These are phyloP conservation scores for Pelargonium fulgidum DNA, from an alignment of 441 rosid genomes.

Conservation along the genomic window DNA sequence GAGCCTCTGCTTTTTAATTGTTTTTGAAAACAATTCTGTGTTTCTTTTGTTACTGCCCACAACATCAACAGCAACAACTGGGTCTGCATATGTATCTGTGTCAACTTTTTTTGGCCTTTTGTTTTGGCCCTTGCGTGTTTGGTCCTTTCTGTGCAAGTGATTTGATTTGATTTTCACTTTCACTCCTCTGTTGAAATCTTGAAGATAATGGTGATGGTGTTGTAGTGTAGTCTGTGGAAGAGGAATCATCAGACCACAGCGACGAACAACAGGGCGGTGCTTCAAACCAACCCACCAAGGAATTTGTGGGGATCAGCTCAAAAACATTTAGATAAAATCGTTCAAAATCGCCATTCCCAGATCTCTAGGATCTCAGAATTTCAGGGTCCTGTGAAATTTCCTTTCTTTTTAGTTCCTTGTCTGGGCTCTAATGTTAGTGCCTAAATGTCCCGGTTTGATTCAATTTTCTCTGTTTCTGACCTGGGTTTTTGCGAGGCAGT, in stretches of 20 bases:
- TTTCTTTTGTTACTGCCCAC: not conserved
- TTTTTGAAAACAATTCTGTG: not conserved
- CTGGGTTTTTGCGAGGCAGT: conserved; percentile 5
- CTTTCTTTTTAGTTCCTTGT: too few relatives aligned
- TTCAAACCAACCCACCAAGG: not conserved
- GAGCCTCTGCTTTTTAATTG: conserved; percentile 6
- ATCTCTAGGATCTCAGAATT: conserved; percentile 5
- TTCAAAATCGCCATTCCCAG: not conserved
- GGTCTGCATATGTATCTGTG: conserved; percentile 7
- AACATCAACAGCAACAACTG: not conserved
- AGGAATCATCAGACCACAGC: too few relatives aligned
- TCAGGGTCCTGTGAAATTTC: not conserved
- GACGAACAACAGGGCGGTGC: conserved; percentile 1
- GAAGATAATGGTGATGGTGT: not conserved
- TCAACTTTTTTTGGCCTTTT: conserved; percentile 5
- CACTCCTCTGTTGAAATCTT: not conserved
- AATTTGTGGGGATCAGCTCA: conserved; percentile 7
- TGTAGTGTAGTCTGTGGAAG: conserved; percentile 3
- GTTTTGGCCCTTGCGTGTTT: conserved; percentile 6
- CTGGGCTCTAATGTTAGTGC: too few relatives aligned
- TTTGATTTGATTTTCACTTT: not conserved
- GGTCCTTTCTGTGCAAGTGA: conserved; percentile 3
- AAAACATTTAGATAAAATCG: not conserved
- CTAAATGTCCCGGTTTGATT: not conserved
- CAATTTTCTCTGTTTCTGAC: not conserved